Conservation (phyloP, 1,284 basidiomycete species). For the Rhodotorula sp. region DNA sequence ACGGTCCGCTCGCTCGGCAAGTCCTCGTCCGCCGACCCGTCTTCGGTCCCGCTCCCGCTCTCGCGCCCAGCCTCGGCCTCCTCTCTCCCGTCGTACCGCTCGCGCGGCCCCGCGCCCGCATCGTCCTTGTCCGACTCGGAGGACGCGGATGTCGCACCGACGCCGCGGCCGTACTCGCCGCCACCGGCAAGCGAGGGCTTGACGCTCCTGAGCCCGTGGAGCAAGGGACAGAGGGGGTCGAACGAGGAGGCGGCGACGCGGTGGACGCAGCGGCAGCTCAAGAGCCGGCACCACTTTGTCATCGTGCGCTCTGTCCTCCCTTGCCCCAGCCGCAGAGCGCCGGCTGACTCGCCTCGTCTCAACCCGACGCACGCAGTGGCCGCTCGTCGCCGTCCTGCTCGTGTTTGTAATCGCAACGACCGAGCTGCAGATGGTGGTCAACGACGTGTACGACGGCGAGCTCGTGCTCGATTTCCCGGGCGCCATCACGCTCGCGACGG, state of each 20-base stretch:
- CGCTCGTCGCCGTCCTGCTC: slow-evolving; percentile 33
- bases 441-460: slow-evolving; percentile 30
- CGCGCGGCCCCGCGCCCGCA: not conserved
- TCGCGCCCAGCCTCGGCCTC: not conserved
- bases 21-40: not conserved
- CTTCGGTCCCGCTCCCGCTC: not conserved
- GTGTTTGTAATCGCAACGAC: slow-evolving; percentile 27
- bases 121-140: not conserved
- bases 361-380: slow-evolving; percentile 17
- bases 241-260: slow-evolving; percentile 7
- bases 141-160: not conserved
- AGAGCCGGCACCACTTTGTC: slow-evolving; percentile 25
- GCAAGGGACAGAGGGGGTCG: slow-evolving; percentile 20
- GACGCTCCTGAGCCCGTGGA: slow-evolving; percentile 24
- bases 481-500: slow-evolving; percentile 35
- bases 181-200: slow-evolving; percentile 21
- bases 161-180: not conserved
- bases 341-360: not conserved
- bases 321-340: not conserved
- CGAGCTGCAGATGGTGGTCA: slow-evolving; percentile 34
- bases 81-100: slow-evolving; percentile 3
- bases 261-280: slow-evolving; percentile 18
- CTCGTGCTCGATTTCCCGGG: not conserved
- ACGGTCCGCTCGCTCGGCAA: slow-evolving; percentile 15
- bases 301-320: slow-evolving; percentile 11